Base-by-base conservation (phyloP, 345 rosid species). In the Eucalyptus dawsonii region DNA sequence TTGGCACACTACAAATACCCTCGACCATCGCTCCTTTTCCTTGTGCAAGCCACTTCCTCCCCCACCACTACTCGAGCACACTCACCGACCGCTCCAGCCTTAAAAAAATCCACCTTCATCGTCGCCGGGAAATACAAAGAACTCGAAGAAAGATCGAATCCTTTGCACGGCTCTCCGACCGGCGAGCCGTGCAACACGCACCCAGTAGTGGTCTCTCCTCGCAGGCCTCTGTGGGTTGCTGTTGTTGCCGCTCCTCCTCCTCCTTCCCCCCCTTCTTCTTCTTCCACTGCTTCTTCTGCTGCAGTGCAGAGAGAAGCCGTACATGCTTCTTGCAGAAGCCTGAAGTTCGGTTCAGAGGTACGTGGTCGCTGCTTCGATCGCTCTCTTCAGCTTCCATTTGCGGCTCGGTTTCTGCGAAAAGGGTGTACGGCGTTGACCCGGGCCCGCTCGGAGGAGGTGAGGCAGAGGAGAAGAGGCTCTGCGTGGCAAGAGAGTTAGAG, bases 141-240 rank as follows among this genome's bases (percentile, higher is more conserved):
- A 29, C 69, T 29, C 2, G 16, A 27, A 14, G 9, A 19, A 25
- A 87, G 47, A 47, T 83, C 62, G 3, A 62, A 86, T 56, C 80
- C 42, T 45, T 45, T 4, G 34, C 34, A 72, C 53, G 27, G 47
- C n/a, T 56, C 87, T 37, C 62, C 76, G n/a, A 81, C 53, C 69
- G 76, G 76, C 76, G 76, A 27, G 49, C 86, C 49, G 86, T 49
- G 89, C 92, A 92, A 88, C 93, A 86, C 54, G 94, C 95, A 87
- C 91, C 93, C 94, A 89, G 92, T 56, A 89, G 92, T 51, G 94
- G 94, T 89, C 96, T 92, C 89, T 76, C 87, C 87, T 88, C 9
- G 89, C 80, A 87, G 90, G 80, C 89, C 90, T 87, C 88, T 54
- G 88, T 58, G 80, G 90, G 90, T 14, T 89, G 90, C 90, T 90